A percentile compares a stretch with the other conserved stretches of the same genome.
Conservation (phyloP, 352 stramenopile species). For the Pythium folliculosum region DNA sequence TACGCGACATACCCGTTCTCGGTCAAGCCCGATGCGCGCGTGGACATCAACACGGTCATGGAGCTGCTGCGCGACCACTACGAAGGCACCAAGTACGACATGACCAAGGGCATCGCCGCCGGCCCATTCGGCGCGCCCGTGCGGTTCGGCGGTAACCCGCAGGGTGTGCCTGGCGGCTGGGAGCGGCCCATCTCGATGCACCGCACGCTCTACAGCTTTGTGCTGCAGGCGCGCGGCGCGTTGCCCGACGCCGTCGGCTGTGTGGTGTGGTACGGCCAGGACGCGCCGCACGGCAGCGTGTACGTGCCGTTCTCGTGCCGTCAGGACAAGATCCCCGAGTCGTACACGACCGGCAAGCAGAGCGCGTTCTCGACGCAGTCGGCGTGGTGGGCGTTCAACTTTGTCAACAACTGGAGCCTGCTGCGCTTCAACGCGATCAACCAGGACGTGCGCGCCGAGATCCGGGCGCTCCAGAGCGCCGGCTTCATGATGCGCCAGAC, state of each 20-base stretch:
- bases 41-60: slow-evolving; percentile 79
- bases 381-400: slow-evolving; percentile 86
- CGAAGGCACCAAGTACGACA: slow-evolving; percentile 88
- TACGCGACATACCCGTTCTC: slow-evolving; percentile 90
- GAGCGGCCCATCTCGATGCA: slow-evolving; percentile 92
- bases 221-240: slow-evolving; percentile 45
- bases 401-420: slow-evolving; percentile 87
- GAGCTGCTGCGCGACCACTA: slow-evolving; percentile 89
- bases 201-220: slow-evolving; percentile 87
- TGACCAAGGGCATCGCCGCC: slow-evolving; percentile 80
- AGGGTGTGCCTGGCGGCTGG: slow-evolving; percentile 68
- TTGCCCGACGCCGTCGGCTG: slow-evolving; percentile 47
- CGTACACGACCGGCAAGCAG: slow-evolving; percentile 65
- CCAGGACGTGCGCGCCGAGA: slow-evolving; percentile 45
- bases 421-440: slow-evolving; percentile 76
- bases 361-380: slow-evolving; percentile 68
- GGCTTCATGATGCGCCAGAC: slow-evolving; percentile 34
- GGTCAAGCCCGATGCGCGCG: slow-evolving; percentile 61
- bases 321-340: slow-evolving; percentile 47
- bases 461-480: slow-evolving; percentile 40
- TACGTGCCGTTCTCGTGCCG: slow-evolving; percentile 71
- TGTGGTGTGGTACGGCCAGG: slow-evolving; percentile 72
- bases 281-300: slow-evolving; percentile 67
- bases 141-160: slow-evolving; percentile 63
- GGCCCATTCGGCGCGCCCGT: slow-evolving; percentile 91